Evolutionary conservation across 768 basidiomycete species (phyloP).

Genomic region (Hygrocybe punicea): DNA sequence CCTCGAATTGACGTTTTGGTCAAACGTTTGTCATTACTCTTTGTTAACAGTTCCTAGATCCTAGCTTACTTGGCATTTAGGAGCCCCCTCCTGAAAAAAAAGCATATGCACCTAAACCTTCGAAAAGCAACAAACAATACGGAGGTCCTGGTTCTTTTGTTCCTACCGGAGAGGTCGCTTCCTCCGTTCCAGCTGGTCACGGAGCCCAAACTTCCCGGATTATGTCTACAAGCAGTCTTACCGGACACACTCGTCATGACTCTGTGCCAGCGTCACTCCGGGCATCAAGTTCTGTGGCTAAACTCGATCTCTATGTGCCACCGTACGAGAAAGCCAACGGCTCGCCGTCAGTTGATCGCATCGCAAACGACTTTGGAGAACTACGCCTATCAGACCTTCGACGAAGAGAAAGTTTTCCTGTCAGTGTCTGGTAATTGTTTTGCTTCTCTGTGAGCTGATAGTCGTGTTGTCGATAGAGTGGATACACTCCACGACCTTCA

Average conservation of each 20-base stretch:
- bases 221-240: constrained; percentile 31
- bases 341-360: constrained; percentile 45
- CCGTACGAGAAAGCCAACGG: constrained; percentile 61
- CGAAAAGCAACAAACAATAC: constrained; percentile 58
- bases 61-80: constrained; percentile 36
- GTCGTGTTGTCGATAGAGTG: constrained; percentile 24
- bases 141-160: constrained; percentile 77
- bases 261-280: constrained; percentile 59
- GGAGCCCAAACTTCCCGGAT: constrained; percentile 29
- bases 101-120: constrained; percentile 40
- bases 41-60: neutral
- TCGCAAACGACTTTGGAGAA: constrained; percentile 66
- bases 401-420: constrained; percentile 59
- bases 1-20: constrained; percentile 95
- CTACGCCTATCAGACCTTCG: constrained; percentile 50
- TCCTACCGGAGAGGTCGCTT: constrained; percentile 43
- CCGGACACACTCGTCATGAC: constrained; percentile 45
- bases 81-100: constrained; percentile 79
- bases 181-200: constrained; percentile 22
- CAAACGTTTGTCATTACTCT: constrained; percentile 59
- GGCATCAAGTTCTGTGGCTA: constrained; percentile 57
- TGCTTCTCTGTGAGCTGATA: neutral
- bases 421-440: constrained; percentile 33
- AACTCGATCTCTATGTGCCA: constrained; percentile 67
- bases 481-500: constrained; percentile 38